Conservation (phyloP, 2,329 filamentous ascomycete species). For the Volutella citrinella region DNA sequence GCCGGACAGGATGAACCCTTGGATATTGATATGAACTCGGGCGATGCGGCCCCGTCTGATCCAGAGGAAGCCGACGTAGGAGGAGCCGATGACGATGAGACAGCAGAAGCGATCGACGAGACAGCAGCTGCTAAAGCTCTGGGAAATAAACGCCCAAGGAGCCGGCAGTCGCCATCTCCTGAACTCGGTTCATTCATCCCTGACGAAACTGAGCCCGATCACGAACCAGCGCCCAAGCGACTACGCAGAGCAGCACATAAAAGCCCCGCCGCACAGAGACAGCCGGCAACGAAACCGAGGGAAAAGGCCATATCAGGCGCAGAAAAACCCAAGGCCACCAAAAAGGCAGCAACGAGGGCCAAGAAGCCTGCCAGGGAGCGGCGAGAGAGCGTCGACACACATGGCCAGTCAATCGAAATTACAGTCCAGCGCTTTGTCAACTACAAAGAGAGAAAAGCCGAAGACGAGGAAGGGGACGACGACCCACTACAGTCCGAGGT, state of each 20-base stretch:
- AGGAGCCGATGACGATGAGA: too few species aligned
- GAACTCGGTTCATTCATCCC: slow-evolving; percentile 37
- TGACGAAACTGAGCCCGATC: slow-evolving; percentile 27
- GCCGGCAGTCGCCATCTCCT: slow-evolving; percentile 36
- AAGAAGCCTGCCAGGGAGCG: slow-evolving; percentile 19
- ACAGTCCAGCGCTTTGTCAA: slow-evolving; percentile 58
- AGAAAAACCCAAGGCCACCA: slow-evolving; percentile 16
- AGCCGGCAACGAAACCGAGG: slow-evolving; percentile 24
- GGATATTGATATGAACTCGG: slow-evolving; percentile 42
- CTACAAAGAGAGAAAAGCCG: too few species aligned
- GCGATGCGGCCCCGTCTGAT: slow-evolving; percentile 42
- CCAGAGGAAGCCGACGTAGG: slow-evolving; percentile 34
- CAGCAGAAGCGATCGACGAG: slow-evolving; percentile 43
- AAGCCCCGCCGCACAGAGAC: slow-evolving; percentile 43
- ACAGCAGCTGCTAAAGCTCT: slow-evolving; percentile 41
- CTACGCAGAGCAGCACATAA: slow-evolving; percentile 32
- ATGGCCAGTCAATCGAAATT: slow-evolving; percentile 44
- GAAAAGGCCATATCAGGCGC: not conserved
- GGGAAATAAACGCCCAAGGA: slow-evolving; percentile 43
- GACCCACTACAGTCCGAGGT: slow-evolving; percentile 51
- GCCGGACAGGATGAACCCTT: slow-evolving; percentile 18
- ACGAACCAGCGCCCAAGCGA: slow-evolving; percentile 36
- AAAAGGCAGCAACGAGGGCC: slow-evolving; percentile 17
- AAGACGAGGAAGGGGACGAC: slow-evolving; percentile 36
- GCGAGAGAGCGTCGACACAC: slow-evolving; percentile 20